Evolutionary conservation across 306 rosid species (phyloP), one percentile per base, ranked within the genome.

Genomic region (Carpinus viminea): DNA sequence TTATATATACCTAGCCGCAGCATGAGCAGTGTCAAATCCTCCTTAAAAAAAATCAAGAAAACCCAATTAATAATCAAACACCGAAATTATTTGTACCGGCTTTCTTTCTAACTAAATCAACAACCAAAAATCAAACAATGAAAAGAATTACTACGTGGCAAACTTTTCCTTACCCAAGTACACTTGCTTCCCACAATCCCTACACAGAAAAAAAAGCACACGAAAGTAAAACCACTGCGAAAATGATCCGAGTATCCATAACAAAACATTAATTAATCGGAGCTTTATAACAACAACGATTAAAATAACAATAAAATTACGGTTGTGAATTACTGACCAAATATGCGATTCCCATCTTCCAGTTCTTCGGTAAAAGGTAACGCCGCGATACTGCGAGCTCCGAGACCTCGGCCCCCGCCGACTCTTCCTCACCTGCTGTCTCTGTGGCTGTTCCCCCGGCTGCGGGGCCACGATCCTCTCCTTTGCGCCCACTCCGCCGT

Each of bases 301-400:
- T 48, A 48, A 48, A 59, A 24, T 20, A 24, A 59, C 24, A n/a
- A 55, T n/a, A 55, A 59, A 59, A 59, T 24, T 24, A 59, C 36
- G 34, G 65, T 26, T 21, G 65, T 52, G 45, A 31, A 80, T 60
- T 56, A 45, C 90, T 43, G 46, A 94, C 98, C 98, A 94, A 68
- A 94, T 94, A 78, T 94, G 98, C 70, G 98, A 94, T 84, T 94
- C 98, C 98, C 98, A 94, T 81, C 98, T 70, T 45, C 98, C 98
- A 5, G 98, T 94, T 61, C 98, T 87, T 74, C 98, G 89, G 56
- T 94, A 92, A 76, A 89, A 94, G 69, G 98, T 94, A 51, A 94
- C 97, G 8, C 98, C 98, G 2, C 98, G 94, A 82, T 94, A 94
- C 90, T 94, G 96, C 1, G 98, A 94, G 85, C 98, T 94, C 9